Evolutionary conservation across 768 basidiomycete genomes (phyloP), one percentile per base, ranked within the genome.

Genomic region (Obba rivulosa): DNA sequence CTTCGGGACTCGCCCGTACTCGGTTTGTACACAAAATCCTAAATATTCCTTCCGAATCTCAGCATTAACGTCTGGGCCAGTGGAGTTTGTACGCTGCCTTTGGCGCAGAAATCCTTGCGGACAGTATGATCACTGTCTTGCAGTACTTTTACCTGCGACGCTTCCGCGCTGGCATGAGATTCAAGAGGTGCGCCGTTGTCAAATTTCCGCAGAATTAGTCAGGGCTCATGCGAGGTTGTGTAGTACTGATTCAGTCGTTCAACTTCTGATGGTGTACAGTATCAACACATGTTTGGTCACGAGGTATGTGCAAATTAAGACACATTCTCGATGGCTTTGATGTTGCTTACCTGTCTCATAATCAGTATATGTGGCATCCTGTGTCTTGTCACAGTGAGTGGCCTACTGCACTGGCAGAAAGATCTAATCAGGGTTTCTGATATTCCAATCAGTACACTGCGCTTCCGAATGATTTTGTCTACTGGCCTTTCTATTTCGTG

Each of bases 71-170:
- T n/a, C n/a, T n/a, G n/a, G n/a, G n/a, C n/a, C 24, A 52, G 52
- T 57, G 56, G 56, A 53, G 56, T 25, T 42, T 57, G 22, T 57
- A 57, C 43, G 43, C 49, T 17, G 56, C 49, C 3, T 50, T 57
- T n/a, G 23, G n/a, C 13, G 46, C 41, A 9, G 56, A 57, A 41
- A 52, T 46, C 18, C 40, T 39, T 18, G 50, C 42, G 10, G 56
- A 52, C 48, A 18, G 39, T 11, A 40, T 54, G 36, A 51, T 54
- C 45, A 48, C 56, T 5, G 37, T 48, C 25, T 34, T 52, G 1
- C 56, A 54, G 34, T 54, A 46, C 38, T 3, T 54, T 4, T 41
- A 51, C 5, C 41, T 57, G 36, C 41, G 41, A 3, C 43, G 47
- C 8, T 45, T 45, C 24, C 47, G 36, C 17, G 54, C 56, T 0